Percentiles rank a stretch among this genome's conserved stretches.
These are phyloP conservation scores for Alternaria triticina DNA, from an alignment of 2,329 filamentous ascomycete species.

Conservation along the genomic window DNA sequence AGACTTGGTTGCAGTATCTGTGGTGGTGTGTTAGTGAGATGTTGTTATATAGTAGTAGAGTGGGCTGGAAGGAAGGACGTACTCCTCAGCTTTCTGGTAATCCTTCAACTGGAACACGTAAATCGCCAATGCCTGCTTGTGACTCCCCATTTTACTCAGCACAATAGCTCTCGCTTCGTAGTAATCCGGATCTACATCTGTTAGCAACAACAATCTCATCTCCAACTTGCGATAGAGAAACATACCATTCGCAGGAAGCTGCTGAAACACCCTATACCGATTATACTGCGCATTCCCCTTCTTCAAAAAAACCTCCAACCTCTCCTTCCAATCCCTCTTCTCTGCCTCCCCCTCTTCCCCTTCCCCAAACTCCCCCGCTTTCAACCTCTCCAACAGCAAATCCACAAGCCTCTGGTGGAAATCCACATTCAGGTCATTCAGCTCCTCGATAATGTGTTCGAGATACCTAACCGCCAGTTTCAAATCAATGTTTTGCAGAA, in stretches of 20 bases:
- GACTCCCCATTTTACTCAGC: constrained; percentile 91
- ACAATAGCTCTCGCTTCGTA: constrained; percentile 91
- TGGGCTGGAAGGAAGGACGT: not conserved
- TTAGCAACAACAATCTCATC: not conserved
- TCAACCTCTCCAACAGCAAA: constrained; percentile 67
- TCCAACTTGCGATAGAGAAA: constrained; percentile 5
- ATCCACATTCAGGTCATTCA: constrained; percentile 82
- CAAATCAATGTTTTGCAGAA: constrained; percentile 72
- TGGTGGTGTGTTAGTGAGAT: not conserved
- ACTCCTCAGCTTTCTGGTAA: constrained; percentile 92
- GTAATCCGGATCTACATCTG: constrained; percentile 73
- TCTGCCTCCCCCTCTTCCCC: constrained; percentile 48
- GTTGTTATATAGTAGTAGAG: not conserved
- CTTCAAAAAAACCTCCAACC: constrained; percentile 76
- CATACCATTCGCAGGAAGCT: constrained; percentile 81
- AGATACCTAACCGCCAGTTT: constrained; percentile 81
- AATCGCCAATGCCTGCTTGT: constrained; percentile 94
- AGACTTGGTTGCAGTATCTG: constrained; percentile 81
- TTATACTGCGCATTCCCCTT: constrained; percentile 78
- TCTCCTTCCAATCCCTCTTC: constrained; percentile 61
- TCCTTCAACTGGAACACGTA: constrained; percentile 95
- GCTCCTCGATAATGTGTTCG: constrained; percentile 87
- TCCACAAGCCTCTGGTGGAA: constrained; percentile 86
- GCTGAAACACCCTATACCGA: constrained; percentile 74
- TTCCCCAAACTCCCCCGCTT: constrained; percentile 39